Conservation (phyloP, 2,329 filamentous ascomycete genomes). For the Periconia digitata region DNA sequence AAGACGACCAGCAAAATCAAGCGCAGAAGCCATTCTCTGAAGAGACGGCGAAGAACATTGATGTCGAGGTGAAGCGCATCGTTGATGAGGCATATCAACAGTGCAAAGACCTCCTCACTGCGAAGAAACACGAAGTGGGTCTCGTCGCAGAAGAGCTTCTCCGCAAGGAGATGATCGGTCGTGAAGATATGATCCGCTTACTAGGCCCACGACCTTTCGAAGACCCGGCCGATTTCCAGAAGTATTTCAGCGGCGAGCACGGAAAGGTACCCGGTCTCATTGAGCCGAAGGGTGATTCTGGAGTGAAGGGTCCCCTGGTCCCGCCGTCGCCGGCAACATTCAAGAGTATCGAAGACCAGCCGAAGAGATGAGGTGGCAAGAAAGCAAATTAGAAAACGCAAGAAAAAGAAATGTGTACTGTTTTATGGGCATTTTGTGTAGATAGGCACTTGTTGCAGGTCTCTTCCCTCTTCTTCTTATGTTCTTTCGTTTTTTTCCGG, state of each 20-base stretch:
- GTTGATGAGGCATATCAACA: slow-evolving; percentile 90
- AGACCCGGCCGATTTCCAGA: slow-evolving; percentile 85
- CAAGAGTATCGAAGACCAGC: slow-evolving; percentile 7
- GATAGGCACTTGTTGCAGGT: not conserved
- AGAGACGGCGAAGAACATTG: slow-evolving; percentile 88
- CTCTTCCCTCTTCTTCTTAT: not conserved
- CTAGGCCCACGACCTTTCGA: slow-evolving; percentile 82
- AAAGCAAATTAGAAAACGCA: not conserved
- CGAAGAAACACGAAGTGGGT: slow-evolving; percentile 86
- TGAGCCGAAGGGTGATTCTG: slow-evolving; percentile 34
- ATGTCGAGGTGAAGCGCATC: slow-evolving; percentile 86
- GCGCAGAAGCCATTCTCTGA: slow-evolving; percentile 96
- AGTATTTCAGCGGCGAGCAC: slow-evolving; percentile 71
- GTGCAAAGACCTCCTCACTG: slow-evolving; percentile 78
- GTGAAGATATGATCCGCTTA: slow-evolving; percentile 89
- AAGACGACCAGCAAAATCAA: slow-evolving; percentile 76
- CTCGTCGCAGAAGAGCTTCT: slow-evolving; percentile 91
- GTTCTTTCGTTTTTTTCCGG: not conserved
- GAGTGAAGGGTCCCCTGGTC: slow-evolving; percentile 38
- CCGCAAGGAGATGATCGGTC: slow-evolving; percentile 83
- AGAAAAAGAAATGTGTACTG: not conserved
- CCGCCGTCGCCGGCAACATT: slow-evolving; percentile 32
- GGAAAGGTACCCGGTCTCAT: slow-evolving; percentile 37
- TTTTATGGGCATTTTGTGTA: not conserved
- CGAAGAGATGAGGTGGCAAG: not conserved